Base-by-base conservation (phyloP, 495 filamentous ascomycete species). In the Thermothielavioides terrestris region DNA sequence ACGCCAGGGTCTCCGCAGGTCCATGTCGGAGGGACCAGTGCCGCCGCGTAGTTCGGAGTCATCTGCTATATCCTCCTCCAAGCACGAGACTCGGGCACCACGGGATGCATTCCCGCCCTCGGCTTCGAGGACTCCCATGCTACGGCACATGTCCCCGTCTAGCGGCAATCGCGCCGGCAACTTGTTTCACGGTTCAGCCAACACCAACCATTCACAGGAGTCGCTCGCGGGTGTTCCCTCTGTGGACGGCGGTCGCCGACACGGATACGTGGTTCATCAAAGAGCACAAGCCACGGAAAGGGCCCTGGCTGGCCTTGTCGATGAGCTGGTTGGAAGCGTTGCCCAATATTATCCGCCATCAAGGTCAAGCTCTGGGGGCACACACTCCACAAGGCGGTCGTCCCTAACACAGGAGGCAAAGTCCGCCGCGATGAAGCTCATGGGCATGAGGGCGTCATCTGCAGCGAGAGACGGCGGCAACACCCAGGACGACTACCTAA, bases 101-200 rank as follows among this genome's bases (percentile, higher is more conserved):
- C 52, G 59, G 0, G 59, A 65, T 32, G 46, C 31, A 2, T 65
- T 59, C 23, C 65, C 65, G 7, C 65, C 65, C 7, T 66, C 63
- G 0, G 57, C 65, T 21, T 68, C 65, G 8, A 62, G 59, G 31
- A 67, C 60, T 6, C 62, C 63, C 3, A 60, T 52, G 56, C 46
- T 65, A 15, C 58, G 63, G n/a, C 57, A 60, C 12, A 54, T 46
- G 35, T 42, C 62, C 6, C 54, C 55, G 7, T 51, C 55, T 17
- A 35, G 32, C n/a, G 46, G 55, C 20, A 35, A 37, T 27, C 60
- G 60, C 2, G 59, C 53, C 50, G 60, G 52, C 36, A 50, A 55
- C 22, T 9, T 61, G 17, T 39, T 56, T 1, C 60, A 64, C 35
- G 63, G 52, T 11, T 34, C 38, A 8, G 12, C 49, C 26, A 35